Evolutionary conservation across 306 rosid genomes (phyloP), one percentile per base, ranked within the genome.

Genomic region (Acacia crassicarpa): DNA sequence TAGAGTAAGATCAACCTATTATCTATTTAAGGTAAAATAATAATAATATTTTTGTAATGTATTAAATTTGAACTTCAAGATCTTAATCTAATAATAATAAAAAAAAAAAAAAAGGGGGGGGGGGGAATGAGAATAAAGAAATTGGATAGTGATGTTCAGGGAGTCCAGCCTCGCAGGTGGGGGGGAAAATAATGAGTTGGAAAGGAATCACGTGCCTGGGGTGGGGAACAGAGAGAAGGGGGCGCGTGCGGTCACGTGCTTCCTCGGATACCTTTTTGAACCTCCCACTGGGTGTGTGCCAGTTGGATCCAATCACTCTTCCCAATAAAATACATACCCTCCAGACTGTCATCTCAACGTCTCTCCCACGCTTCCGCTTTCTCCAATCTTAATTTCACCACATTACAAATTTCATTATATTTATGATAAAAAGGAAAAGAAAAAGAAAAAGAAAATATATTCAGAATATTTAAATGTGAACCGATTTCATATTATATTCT

Each of bases 271-370:
- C 98, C 84, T 79, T 78, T 46, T 33, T 46, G 72, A 45, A 63
- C 4, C 51, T 66, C 45, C 88, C 11, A 79, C 69, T 48, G 35
- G 81, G 67, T 78, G 77, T 40, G 10, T 85, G 92, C 94, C 97
- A 94, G 96, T 83, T 88, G 93, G 88, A 81, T 61, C 58, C 67
- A 65, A 67, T 72, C 86, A 6, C 89, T 78, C 82, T 89, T 91
- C 93, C 94, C 97, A 62, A 91, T 87, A 75, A 66, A 74, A 61
- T 80, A 78, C 92, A 70, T 43, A 19, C 20, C 79, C 53, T 84
- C 91, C 97, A 92, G 92, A 44, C 97, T 91, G 97, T 89, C 82
- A 76, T 84, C 77, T 69, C 79, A 92, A 88, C 91, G 89, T 84
- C 84, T 82, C 81, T 79, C 76, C 65, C 15, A 58, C 65, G 65